Base-by-base conservation (phyloP, 768 basidiomycete species). In the Suillus sp. region DNA sequence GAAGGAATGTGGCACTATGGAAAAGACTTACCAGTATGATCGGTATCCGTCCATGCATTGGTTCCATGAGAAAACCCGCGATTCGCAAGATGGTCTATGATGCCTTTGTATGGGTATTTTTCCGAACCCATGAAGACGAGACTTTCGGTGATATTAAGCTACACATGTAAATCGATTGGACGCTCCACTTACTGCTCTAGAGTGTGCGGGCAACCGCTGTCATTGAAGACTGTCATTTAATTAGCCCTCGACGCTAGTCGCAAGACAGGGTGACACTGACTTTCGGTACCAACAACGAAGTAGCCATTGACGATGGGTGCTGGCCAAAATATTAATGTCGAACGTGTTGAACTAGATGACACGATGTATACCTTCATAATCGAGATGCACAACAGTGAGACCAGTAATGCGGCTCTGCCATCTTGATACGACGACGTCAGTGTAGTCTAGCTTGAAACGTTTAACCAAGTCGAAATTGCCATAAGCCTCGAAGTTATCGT, bases 1-100 rank as follows among this genome's bases (percentile, higher is more conserved):
- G 8, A 67, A 18, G n/a, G 18, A 18, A 51, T 2, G n/a, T 32
- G 4, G 4, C 25, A 11, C 6, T 62, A 20, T 9, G 11, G 9
- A 47, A 47, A 25, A 62, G 22, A 62, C 66, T 54, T 53, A 48
- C 74, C 74, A 53, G 96, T 97, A 71, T 97, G 90, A 71, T 95
- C 93, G 50, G 86, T 95, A 71, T 92, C 96, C 3, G 97, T 99
- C 97, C 96, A 99, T 1, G 96, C 96, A 74, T 98, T 97, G 10
- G 91, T 93, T 38, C 93, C 93, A 65, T 92, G 87, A 8, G 93
- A 91, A 73, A 96, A 95, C 22, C 93, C 93, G 61, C 95, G 86
- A 74, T 98, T 99, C 3, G 97, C 97, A 25, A 99, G 82, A 62
- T 92, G 88, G 78, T 99, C 96, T 61, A 99, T 85, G 59, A 98